phyloP scores from a whole-genome alignment of 805 yeast genomes.

The Ogataea neopini region DNA sequence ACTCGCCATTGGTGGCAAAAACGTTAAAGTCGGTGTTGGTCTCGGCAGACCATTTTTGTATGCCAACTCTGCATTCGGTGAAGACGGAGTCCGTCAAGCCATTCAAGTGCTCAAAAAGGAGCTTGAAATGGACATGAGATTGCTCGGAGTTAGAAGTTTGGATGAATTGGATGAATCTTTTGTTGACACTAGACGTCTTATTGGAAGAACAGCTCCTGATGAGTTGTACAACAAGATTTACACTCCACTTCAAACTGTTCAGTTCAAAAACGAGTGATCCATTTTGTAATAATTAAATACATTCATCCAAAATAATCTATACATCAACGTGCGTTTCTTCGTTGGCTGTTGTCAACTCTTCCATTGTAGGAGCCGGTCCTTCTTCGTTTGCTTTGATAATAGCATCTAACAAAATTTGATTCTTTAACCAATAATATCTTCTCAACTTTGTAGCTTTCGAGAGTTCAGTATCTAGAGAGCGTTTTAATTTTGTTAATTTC shows the following conservation, averaged over 20 bases:
- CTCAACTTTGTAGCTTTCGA: conserved; percentile 16
- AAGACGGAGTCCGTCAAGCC: conserved; percentile 60
- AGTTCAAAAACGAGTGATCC: conserved; percentile 30
- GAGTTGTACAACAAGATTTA: conserved; percentile 32
- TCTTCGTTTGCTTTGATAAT: conserved; percentile 12
- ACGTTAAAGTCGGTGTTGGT: conserved; percentile 72
- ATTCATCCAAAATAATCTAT: neutral
- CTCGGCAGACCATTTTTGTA: conserved; percentile 67
- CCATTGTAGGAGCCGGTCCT: neutral
- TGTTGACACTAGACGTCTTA: conserved; percentile 51
- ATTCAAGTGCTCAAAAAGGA: conserved; percentile 68
- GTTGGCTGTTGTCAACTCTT: neutral
- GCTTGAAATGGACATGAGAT: conserved; percentile 73
- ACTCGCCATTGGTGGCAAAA: conserved; percentile 66
- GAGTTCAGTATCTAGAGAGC: conserved; percentile 26
- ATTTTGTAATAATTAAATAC: too few relatives aligned
- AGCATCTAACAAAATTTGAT: conserved; percentile 28
- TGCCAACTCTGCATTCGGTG: conserved; percentile 65
- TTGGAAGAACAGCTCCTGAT: conserved; percentile 37
- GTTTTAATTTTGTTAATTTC: conserved; percentile 21
- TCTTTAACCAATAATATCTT: conserved; percentile 31
- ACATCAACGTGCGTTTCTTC: neutral
- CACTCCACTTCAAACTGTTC: conserved; percentile 31
- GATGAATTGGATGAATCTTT: conserved; percentile 58
- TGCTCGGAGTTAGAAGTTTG: conserved; percentile 68